A percentile compares a stretch with the other conserved stretches of the same genome.
Evolutionary conservation across 441 rosid genomes (phyloP).

Genomic region (Gossypium schwendimanii): DNA sequence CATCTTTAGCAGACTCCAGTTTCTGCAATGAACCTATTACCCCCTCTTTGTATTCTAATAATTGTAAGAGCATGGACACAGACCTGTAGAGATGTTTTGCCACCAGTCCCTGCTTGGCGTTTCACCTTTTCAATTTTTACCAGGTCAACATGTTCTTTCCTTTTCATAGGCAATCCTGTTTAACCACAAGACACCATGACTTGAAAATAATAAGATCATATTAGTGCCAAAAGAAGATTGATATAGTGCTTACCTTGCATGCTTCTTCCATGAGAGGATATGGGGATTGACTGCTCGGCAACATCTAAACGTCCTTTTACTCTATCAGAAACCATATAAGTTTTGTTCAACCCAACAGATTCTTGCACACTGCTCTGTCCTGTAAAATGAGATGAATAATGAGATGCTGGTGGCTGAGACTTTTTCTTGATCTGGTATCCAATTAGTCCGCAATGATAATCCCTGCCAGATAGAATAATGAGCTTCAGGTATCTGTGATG

Average conservation of each 20-base stretch:
- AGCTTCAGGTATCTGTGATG: conserved; percentile 16
- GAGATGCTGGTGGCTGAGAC: conserved; percentile 29
- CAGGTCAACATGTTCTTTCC: conserved; percentile 47
- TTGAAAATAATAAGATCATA: background rate
- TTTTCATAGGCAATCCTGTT: conserved; percentile 40
- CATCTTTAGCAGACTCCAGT: background rate
- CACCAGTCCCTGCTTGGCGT: conserved; percentile 26
- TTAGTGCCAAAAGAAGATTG: background rate
- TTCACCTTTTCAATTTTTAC: conserved; percentile 30
- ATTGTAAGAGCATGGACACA: background rate
- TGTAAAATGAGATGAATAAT: conserved; percentile 21
- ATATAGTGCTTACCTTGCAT: conserved; percentile 25
- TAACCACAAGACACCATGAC: conserved; percentile 17
- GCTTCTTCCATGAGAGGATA: conserved; percentile 9
- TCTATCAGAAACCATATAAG: conserved; percentile 18
- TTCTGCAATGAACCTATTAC: background rate
- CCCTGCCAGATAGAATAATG: conserved; percentile 42
- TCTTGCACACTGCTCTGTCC: conserved; percentile 23
- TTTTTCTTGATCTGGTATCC: conserved; percentile 63
- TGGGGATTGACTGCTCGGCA: background rate
- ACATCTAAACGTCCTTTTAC: conserved; percentile 32
- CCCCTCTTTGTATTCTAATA: background rate
- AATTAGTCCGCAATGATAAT: conserved; percentile 65
- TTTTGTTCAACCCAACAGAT: conserved; percentile 26
- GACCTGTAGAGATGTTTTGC: conserved; percentile 32